Evolutionary conservation across 345 rosid genomes (phyloP).

Genomic region (Euclidium syriacum): DNA sequence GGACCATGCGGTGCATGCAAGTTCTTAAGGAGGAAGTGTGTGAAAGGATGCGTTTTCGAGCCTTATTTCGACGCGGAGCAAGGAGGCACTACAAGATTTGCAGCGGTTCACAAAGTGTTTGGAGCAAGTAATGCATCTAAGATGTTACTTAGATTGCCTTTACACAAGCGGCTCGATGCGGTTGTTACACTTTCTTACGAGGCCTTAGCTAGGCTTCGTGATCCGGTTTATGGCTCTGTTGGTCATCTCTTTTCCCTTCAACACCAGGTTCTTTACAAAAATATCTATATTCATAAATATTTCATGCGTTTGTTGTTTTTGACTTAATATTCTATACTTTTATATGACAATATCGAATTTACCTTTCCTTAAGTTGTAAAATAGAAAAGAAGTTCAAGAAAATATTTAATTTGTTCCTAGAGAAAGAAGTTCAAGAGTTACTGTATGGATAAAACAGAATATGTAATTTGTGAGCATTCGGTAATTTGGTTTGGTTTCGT

Average conservation of each 20-base stretch:
- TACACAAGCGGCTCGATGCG: conserved; percentile 65
- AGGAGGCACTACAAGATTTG: conserved; percentile 74
- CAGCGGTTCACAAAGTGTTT: conserved; percentile 86
- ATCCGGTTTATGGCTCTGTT: conserved; percentile 84
- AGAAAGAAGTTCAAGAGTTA: too few species aligned
- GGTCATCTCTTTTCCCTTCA: conserved; percentile 74
- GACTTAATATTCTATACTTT: too few species aligned
- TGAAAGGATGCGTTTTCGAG: conserved; percentile 73
- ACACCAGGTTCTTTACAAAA: conserved; percentile 50
- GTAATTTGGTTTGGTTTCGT: too few species aligned
- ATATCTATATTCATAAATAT: too few species aligned
- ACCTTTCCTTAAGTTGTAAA: too few species aligned
- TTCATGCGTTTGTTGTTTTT: too few species aligned
- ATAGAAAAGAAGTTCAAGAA: too few species aligned
- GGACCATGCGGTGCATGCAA: conserved; percentile 95
- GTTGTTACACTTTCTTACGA: conserved; percentile 75
- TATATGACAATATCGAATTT: too few species aligned
- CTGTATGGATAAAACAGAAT: too few species aligned
- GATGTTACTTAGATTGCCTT: conserved; percentile 58
- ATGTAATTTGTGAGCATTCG: too few species aligned
- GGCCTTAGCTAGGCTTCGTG: conserved; percentile 72
- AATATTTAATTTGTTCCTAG: too few species aligned
- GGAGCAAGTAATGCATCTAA: conserved; percentile 93
- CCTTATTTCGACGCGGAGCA: conserved; percentile 90
- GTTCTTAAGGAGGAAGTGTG: conserved; percentile 76